Percentiles rank a stretch among this genome's conserved stretches.
phyloP scores from a whole-genome alignment of 2,329 filamentous ascomycete genomes.

The Phaeoacremonium minimum region DNA sequence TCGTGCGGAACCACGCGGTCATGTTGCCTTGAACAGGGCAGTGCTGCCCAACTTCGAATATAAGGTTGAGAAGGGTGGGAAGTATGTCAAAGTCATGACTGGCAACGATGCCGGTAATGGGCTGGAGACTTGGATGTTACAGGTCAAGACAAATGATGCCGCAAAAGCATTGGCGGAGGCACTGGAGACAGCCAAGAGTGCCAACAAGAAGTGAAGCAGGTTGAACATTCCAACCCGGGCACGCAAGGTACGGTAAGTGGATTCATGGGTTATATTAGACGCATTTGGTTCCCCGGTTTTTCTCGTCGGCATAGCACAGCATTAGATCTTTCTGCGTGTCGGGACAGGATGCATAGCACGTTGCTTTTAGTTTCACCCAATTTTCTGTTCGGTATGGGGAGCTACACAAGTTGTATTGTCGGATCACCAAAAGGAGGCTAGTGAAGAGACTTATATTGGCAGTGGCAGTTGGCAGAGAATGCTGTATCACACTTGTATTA shows the following conservation, averaged over 20 bases:
- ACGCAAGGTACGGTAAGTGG: not conserved
- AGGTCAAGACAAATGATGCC: constrained; percentile 61
- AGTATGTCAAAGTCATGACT: constrained; percentile 56
- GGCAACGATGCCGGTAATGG: constrained; percentile 54
- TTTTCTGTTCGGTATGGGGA: too few relatives aligned
- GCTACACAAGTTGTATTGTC: too few relatives aligned
- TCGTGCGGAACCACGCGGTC: constrained; percentile 70
- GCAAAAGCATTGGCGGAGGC: constrained; percentile 48
- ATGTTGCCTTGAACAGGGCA: constrained; percentile 67
- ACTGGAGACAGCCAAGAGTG: constrained; percentile 49
- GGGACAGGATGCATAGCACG: too few relatives aligned
- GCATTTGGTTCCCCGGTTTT: not conserved
- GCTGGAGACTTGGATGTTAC: constrained; percentile 67
- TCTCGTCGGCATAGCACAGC: not conserved
- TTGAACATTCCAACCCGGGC: not conserved
- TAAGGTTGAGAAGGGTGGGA: constrained; percentile 47
- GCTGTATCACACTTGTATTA: too few relatives aligned
- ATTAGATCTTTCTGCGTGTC: too few relatives aligned
- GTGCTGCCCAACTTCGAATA: constrained; percentile 61
- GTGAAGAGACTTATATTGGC: too few relatives aligned
- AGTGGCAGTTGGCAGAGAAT: too few relatives aligned
- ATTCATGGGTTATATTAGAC: not conserved
- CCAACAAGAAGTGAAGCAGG: constrained; percentile 44
- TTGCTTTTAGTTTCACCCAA: too few relatives aligned
- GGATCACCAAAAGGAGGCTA: too few relatives aligned